A percentile compares a stretch with the other conserved stretches of the same genome.
phyloP scores from a whole-genome alignment of 768 basidiomycete species.

The Lyophyllum atratum region DNA sequence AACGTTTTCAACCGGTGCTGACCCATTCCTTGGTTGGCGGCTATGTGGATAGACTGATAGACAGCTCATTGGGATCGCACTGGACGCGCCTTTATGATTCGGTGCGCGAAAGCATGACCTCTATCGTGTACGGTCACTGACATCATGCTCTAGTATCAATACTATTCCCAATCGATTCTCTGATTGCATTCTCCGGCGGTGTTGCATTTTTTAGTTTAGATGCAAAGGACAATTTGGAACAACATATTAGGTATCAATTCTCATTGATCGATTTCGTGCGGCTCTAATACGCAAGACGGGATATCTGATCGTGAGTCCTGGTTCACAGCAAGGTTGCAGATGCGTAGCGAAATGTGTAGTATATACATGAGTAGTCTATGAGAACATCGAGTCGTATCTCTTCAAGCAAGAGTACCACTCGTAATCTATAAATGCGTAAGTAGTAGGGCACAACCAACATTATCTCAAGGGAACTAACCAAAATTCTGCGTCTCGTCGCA shows the following conservation, averaged over 20 bases:
- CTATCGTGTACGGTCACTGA: neutral
- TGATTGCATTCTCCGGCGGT: constrained; percentile 26
- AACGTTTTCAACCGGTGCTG: constrained; percentile 90
- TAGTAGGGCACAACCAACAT: neutral
- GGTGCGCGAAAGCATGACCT: constrained; percentile 42
- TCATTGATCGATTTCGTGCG: neutral
- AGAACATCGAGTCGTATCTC: constrained; percentile 68
- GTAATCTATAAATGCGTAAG: constrained; percentile 49
- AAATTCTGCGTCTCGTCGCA: constrained; percentile 78
- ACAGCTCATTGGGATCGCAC: constrained; percentile 86
- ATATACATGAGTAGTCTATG: constrained; percentile 13
- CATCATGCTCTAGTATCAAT: constrained; percentile 69
- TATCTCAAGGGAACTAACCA: constrained; percentile 44
- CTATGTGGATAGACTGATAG: constrained; percentile 87
- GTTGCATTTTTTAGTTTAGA: neutral
- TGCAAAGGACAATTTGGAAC: neutral
- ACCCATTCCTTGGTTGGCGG: constrained; percentile 85
- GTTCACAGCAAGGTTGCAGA: constrained; percentile 4
- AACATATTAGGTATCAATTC: neutral
- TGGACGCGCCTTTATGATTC: constrained; percentile 98
- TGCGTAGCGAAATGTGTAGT: neutral
- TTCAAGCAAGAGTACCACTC: constrained; percentile 90
- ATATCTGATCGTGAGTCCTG: neutral
- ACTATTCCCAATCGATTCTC: constrained; percentile 87
- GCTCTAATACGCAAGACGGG: neutral